Evolutionary conservation across 371 early-diverging fungal species (phyloP).

Genomic region (Mortierella sp.): DNA sequence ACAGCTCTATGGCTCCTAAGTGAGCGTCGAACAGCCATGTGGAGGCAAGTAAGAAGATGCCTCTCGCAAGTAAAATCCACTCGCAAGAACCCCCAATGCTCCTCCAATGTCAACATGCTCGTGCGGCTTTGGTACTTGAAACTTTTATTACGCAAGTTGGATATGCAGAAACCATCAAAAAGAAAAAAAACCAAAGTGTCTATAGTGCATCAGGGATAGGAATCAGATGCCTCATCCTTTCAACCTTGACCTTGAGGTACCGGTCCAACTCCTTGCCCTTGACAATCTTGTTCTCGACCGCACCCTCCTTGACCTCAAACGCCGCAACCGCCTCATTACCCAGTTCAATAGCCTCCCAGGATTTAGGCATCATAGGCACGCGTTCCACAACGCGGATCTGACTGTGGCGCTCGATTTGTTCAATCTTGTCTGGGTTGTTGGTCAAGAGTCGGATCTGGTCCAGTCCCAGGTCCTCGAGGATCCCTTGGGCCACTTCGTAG

Average conservation of each 20-base stretch:
- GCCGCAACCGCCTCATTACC: constrained; percentile 20
- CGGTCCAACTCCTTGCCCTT: constrained; percentile 52
- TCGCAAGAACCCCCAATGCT: too few species aligned
- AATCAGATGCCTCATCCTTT: constrained; percentile 55
- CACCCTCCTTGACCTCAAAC: constrained; percentile 54
- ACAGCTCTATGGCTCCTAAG: too few species aligned
- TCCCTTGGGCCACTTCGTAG: constrained; percentile 92
- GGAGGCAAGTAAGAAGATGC: too few species aligned
- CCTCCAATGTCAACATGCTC: too few species aligned
- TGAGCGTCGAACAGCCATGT: too few species aligned
- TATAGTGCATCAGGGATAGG: constrained; percentile 20
- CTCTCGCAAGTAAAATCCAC: too few species aligned
- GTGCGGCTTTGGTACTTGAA: background rate
- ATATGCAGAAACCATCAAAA: background rate
- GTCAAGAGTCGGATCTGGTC: constrained; percentile 85
- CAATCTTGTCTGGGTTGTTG: constrained; percentile 96
- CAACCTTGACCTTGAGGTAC: constrained; percentile 52
- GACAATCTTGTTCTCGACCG: constrained; percentile 56
- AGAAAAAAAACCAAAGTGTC: background rate
- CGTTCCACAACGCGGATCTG: constrained; percentile 83
- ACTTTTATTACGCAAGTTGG: background rate
- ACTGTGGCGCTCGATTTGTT: constrained; percentile 77
- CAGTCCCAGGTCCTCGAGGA: constrained; percentile 86
- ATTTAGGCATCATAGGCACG: constrained; percentile 91
- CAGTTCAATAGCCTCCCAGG: constrained; percentile 66